Base-by-base conservation (phyloP, 257 asterid genomes). In the Dorcoceras hygrometricum region DNA sequence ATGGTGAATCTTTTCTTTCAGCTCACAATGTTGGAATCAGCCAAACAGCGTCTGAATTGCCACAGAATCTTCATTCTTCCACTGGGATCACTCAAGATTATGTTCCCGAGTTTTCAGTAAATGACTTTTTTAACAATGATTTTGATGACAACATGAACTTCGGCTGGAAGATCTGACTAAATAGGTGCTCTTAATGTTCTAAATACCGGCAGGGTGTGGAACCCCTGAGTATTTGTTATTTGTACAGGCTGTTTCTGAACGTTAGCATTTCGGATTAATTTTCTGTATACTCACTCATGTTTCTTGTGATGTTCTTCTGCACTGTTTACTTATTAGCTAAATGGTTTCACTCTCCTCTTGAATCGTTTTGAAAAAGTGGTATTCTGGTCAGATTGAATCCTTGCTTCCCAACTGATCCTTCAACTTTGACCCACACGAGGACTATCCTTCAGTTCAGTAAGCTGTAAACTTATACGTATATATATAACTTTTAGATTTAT, bases 101-200 rank as follows among this genome's bases (percentile, higher is more conserved):
- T 28, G 67, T 88, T n/a, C 87, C 76, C 3, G 96, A 91, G 29
- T 87, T 86, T 75, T 48, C 86, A 0, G 96, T 87, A 54, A 86
- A 81, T 63, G 89, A 86, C 18, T 89, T 92, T 72, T 87, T 89
- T 68, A 83, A 72, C 81, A 65, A 65, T 51, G 97, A 89, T 68
- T 82, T 89, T 43, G 98, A 93, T 24, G 95, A 86, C 68, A 75
- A 43, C 74, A 80, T 83, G 87, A 83, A 77, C 81, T 89, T 86
- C 65, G 84, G 77, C 70, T 89, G 97, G 97, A 89, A 89, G 82
- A 87, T 75, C 19, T 84, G 85, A 86, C 79, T 65, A 67, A 84
- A 43, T 72, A 75, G 51, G 65, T 66, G 18, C 59, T 62, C 50
- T 69, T 68, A 36, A 62, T 57, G 46, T 67, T 43, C 14, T 2